Evolutionary conservation across 2,329 filamentous ascomycete genomes (phyloP), one percentile per base, ranked within the genome.

Genomic region (Pseudogymnoascus sp.): DNA sequence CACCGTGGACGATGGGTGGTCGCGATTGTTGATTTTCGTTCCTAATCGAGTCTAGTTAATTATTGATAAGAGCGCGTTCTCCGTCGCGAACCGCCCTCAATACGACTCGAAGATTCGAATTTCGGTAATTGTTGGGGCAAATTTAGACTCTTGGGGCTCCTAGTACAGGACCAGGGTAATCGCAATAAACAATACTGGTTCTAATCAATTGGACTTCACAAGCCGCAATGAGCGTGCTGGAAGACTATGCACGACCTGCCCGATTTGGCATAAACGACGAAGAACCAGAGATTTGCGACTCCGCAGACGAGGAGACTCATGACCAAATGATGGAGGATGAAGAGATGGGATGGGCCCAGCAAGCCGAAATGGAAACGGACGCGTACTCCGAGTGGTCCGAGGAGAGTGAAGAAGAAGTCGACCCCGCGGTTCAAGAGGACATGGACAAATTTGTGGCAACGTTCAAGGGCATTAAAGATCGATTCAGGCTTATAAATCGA

Each of bases 401-500:
- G 7, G 85, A 86, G 58, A 77, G 68, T 23, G 85, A 90, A 60
- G 80, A 82, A 25, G 75, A 78, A 12, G 80, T 91, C 38, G 89
- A 92, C 67, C 79, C 83, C 19, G 79, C 78, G 5, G 90, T 96
- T 12, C 83, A 86, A 65, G 86, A 92, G 61, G 94, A 99, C 74
- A 99, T 99, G 84, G 84, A 86, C 60, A 90, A 87, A 68, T 85
- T 99, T 63, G 87, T 93, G 69, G 81, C 85, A 61, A 88, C 86
- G 35, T 97, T 97, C 73, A 87, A 87, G 38, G 90, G 89, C 60
- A 95, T 97, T 73, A 88, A 84, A 67, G 83, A 90, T 69, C 86
- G 88, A 63, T 99, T 93, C 76, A 87, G 92, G 61, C 78, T 99
- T 62, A 94, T 99, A 73, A 97, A 97, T 76, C 88, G 93, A 66